phyloP scores from a whole-genome alignment of 768 basidiomycete species.

The Podaxis sp. region DNA sequence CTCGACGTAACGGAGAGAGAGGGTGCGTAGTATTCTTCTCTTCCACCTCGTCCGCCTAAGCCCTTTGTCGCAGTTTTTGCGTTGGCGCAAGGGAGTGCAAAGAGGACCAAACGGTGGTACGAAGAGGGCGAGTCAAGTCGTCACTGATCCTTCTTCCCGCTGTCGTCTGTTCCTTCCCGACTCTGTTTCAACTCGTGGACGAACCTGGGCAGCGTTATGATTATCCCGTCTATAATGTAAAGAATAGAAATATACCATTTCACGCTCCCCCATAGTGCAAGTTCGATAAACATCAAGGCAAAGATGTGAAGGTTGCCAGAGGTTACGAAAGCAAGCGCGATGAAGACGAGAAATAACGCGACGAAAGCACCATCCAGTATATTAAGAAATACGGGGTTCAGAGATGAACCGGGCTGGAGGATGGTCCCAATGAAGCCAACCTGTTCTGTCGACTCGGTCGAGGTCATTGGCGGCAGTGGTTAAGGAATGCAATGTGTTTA shows the following conservation, averaged over 20 bases:
- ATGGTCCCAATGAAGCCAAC: constrained; percentile 52
- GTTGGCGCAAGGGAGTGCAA: constrained; percentile 80
- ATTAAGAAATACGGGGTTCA: constrained; percentile 67
- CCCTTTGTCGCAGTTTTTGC: constrained; percentile 61
- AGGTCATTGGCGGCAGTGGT: constrained; percentile 7
- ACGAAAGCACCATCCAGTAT: constrained; percentile 62
- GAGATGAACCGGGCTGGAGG: constrained; percentile 71
- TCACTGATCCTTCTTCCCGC: constrained; percentile 30
- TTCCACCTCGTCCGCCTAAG: constrained; percentile 11
- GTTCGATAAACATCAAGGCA: constrained; percentile 60
- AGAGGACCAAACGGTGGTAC: constrained; percentile 80
- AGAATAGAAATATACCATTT: constrained; percentile 59
- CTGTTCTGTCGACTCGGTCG: constrained; percentile 3
- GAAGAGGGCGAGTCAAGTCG: constrained; percentile 55
- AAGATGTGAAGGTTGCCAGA: constrained; percentile 67
- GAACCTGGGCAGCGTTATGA: constrained; percentile 46
- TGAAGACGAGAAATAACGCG: constrained; percentile 55
- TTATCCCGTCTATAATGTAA: constrained; percentile 3
- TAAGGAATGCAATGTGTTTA: constrained; percentile 6
- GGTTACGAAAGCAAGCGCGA: constrained; percentile 58
- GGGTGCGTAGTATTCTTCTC: constrained; percentile 47
- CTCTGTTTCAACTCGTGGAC: constrained; percentile 56
- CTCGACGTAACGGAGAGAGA: constrained; percentile 92
- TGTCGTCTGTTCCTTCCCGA: constrained; percentile 15
- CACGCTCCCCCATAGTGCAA: constrained; percentile 72